Percentiles rank a stretch among this genome's conserved stretches.
Evolutionary conservation across 2,329 filamentous ascomycete genomes (phyloP).

Genomic region (Thelonectria blattea): DNA sequence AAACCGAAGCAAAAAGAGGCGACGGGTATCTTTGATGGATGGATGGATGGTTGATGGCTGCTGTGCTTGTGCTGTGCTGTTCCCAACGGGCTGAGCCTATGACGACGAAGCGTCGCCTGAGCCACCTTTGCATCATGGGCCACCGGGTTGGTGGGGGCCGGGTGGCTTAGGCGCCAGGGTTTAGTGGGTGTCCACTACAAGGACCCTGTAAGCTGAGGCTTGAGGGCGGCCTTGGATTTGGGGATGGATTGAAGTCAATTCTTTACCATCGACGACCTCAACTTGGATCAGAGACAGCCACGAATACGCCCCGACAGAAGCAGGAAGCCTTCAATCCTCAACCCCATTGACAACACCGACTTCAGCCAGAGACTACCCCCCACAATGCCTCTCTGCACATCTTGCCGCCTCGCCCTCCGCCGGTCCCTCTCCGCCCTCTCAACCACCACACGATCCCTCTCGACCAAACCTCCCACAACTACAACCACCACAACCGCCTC

Average conservation of each 20-base stretch:
- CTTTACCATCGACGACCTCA: neutral
- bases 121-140: constrained; percentile 25
- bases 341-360: neutral
- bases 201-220: neutral
- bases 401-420: constrained; percentile 40
- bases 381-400: constrained; percentile 41
- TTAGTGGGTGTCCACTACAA: constrained; percentile 4
- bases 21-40: constrained; percentile 6
- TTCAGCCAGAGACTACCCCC: neutral
- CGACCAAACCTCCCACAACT: constrained; percentile 20
- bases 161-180: neutral
- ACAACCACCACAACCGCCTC: constrained; percentile 22
- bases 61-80: constrained; percentile 20
- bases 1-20: constrained; percentile 23
- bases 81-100: constrained; percentile 26
- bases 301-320: neutral
- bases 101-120: constrained; percentile 35
- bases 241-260: too few species aligned
- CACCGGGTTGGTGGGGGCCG: constrained; percentile 7
- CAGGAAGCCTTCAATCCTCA: neutral
- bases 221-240: neutral
- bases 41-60: constrained; percentile 23
- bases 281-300: neutral
- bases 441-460: constrained; percentile 16
- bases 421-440: constrained; percentile 22